phyloP scores from a whole-genome alignment of 139 green algal genomes.

The Pycnococcus provasolii region DNA sequence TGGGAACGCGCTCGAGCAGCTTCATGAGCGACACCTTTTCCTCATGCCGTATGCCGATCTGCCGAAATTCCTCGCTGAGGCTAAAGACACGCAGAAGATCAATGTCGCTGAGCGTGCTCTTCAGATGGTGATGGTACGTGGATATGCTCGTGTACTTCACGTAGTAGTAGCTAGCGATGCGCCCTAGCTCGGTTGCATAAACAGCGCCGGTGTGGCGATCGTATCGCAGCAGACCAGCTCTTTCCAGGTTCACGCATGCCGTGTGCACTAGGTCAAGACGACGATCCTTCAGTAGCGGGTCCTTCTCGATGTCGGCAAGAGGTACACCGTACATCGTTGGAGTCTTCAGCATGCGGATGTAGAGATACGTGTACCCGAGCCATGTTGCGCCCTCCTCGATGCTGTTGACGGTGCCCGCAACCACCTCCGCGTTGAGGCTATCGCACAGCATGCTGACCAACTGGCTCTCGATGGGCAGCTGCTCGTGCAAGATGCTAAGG shows the following conservation, averaged over 20 bases:
- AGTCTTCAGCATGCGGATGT: constrained; percentile 89
- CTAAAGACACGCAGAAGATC: constrained; percentile 91
- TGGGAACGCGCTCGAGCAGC: constrained; percentile 92
- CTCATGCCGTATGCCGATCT: constrained; percentile 85
- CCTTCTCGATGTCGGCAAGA: constrained; percentile 55
- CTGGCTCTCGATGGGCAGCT: constrained; percentile 96
- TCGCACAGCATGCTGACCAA: constrained; percentile 73
- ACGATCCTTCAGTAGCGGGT: constrained; percentile 68
- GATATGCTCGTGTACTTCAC: constrained; percentile 83
- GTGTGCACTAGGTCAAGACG: constrained; percentile 81
- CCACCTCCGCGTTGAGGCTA: constrained; percentile 93
- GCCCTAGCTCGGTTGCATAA: constrained; percentile 72
- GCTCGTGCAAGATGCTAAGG: constrained; percentile 91
- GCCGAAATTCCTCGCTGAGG: constrained; percentile 77
- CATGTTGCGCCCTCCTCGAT: constrained; percentile 21
- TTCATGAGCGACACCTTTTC: constrained; percentile 98
- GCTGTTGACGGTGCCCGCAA: constrained; percentile 59
- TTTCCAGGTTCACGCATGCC: constrained; percentile 69
- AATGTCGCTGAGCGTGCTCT: constrained; percentile 94
- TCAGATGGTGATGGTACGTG: constrained; percentile 92
- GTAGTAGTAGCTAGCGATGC: constrained; percentile 97
- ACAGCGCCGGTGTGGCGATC: constrained; percentile 61
- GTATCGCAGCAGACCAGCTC: constrained; percentile 78
- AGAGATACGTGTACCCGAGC: constrained; percentile 73
- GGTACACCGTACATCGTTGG: constrained; percentile 81